Conservation (phyloP, 257 asterid species). For the Mentha longifolia region DNA sequence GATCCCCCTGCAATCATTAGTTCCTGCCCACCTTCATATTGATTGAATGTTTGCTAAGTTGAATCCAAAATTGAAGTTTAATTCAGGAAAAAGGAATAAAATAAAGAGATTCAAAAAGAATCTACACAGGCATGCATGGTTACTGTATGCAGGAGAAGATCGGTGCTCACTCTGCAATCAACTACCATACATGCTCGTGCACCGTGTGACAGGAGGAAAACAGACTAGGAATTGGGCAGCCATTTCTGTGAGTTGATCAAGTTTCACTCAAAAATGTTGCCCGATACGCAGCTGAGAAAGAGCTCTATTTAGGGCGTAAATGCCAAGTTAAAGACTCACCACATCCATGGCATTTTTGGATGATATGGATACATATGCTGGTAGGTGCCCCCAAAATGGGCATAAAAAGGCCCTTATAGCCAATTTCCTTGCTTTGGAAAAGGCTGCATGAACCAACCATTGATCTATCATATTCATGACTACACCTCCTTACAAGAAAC, state of each 20-base stretch:
- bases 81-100: no score
- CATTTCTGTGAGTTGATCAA: conserved; percentile 48
- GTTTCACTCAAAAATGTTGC: conserved; percentile 48
- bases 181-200: conserved; percentile 43
- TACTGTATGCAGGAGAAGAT: conserved; percentile 18
- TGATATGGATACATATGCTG: conserved; percentile 90
- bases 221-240: conserved; percentile 63
- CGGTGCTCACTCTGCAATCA: conserved; percentile 52
- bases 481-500: conserved; percentile 63
- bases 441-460: conserved; percentile 84
- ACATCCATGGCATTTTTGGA: conserved; percentile 91
- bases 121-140: no score
- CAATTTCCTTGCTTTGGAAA: conserved; percentile 77
- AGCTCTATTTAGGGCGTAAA: conserved; percentile 64
- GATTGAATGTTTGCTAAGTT: no score
- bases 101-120: no score
- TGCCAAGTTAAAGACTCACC: conserved; percentile 71
- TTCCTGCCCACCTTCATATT: no score
- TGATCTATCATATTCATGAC: conserved; percentile 69
- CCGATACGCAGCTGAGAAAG: conserved; percentile 69
- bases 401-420: conserved; percentile 48
- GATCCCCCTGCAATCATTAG: no score
- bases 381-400: conserved; percentile 73
- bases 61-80: no score
- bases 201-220: conserved; percentile 51